Base-by-base conservation (phyloP, 345 rosid genomes). In the Passiflora organensis region DNA sequence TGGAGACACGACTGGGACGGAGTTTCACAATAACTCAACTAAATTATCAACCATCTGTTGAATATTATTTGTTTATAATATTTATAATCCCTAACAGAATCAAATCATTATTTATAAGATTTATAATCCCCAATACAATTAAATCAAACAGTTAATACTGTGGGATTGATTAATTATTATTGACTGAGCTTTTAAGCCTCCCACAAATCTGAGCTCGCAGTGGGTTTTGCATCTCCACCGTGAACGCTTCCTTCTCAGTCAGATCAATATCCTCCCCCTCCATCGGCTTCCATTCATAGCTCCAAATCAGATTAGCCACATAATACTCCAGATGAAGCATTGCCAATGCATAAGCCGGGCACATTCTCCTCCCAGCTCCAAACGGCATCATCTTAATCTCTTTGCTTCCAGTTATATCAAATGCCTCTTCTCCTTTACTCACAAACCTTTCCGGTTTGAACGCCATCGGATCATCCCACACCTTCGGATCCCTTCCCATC, bases 351-450 rank as follows among this genome's bases (percentile, higher is more conserved):
- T 18, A 47, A 1, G 25, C 51, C 6, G 51, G 51, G 19, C 51
- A 47, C 11, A 47, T 47, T 14, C 51, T 47, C 25, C 51, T 47
- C 25, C 51, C 51, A 0, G 25, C 51, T 0, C 51, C 51, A 47
- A 47, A 47, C 0, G 51, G 51, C 51, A 47, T 47, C 51, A 47
- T 47, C 23, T 47, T 47, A 2, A 47, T 47, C 51, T 47, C 51
- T 2, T n/a, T 47, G 25, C 51, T 47, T 21, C 51, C 51, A 6
- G 51, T 47, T 11, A 47, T 47, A 19, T 47, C 51, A 19, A 47
- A 47, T 21, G 13, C 51, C 19, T 47, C 24, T 21, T 25, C 23
- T 47, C 51, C 22, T 18, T 21, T 10, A 6, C 20, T 13, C 51
- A 47, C 13, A 47, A 47, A 47, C 51, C 51, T 47, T 14, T 47